A percentile compares a stretch with the other conserved stretches of the same genome.
Conservation (phyloP, 1,139 yeast species). For the Blastobotrys raffinosifermentans region DNA sequence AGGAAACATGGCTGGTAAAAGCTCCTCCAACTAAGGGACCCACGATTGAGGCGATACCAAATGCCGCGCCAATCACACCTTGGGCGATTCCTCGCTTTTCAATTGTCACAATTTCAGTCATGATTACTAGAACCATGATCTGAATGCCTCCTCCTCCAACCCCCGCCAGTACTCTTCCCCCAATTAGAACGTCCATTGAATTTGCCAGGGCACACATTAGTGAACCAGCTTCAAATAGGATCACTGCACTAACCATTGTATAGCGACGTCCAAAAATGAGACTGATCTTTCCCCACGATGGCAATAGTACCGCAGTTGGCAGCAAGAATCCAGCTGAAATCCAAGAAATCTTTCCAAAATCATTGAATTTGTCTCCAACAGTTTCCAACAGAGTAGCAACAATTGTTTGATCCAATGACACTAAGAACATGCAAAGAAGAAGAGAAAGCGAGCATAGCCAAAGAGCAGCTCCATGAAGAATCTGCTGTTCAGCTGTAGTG, state of each 20-base stretch:
- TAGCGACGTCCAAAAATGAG: conserved; percentile 57
- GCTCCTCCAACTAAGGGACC: conserved; percentile 72
- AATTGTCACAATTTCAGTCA: conserved; percentile 57
- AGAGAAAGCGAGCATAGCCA: conserved; percentile 41
- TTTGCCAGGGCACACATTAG: conserved; percentile 52
- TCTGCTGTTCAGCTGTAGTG: conserved; percentile 8
- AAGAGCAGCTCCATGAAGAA: conserved; percentile 41
- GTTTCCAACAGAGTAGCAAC: conserved; percentile 50
- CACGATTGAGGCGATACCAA: conserved; percentile 49
- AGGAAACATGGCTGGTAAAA: conserved; percentile 49
- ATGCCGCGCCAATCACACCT: conserved; percentile 46
- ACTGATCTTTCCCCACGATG: conserved; percentile 58
- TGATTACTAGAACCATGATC: conserved; percentile 51
- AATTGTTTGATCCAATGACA: conserved; percentile 63
- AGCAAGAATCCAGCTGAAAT: conserved; percentile 53
- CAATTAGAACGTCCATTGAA: conserved; percentile 56
- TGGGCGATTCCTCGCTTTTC: conserved; percentile 50
- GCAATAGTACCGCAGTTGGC: conserved; percentile 53
- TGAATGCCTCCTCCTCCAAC: conserved; percentile 69
- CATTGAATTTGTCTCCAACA: conserved; percentile 49
- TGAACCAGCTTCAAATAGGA: conserved; percentile 59
- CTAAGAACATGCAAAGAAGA: conserved; percentile 46
- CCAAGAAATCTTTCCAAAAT: conserved; percentile 57
- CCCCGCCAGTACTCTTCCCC: conserved; percentile 67
- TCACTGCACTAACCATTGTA: conserved; percentile 44